These are phyloP conservation scores for Gardenia jasminoides DNA, from an alignment of 257 asterid species.

Conservation along the genomic window DNA sequence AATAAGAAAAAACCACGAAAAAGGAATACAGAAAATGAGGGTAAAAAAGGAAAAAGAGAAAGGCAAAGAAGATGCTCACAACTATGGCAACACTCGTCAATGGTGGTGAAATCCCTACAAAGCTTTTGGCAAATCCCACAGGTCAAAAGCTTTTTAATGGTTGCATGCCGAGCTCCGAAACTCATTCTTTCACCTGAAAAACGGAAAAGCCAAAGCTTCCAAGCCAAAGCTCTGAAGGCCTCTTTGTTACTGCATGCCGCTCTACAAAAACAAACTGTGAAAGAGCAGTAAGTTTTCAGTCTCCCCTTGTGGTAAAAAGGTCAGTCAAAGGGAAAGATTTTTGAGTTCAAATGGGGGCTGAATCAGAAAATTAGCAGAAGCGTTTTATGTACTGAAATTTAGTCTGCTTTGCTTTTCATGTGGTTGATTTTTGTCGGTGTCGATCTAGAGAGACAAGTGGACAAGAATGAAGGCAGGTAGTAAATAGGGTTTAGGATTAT, in stretches of 20 bases:
- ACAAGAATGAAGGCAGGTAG: too few relatives aligned
- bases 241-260: not conserved
- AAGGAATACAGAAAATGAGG: not conserved
- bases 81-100: constrained; percentile 26
- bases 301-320: not conserved
- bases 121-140: constrained; percentile 20
- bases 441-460: not conserved
- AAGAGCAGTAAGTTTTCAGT: too few relatives aligned
- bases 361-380: not conserved
- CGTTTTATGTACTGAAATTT: not conserved
- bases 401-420: constrained; percentile 2
- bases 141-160: constrained; percentile 10
- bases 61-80: not conserved
- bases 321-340: not conserved
- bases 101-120: constrained; percentile 7
- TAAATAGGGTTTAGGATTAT: too few relatives aligned
- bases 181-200: not conserved
- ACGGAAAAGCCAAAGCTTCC: not conserved
- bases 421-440: not conserved
- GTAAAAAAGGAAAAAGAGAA: too few relatives aligned
- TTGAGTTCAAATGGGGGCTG: not conserved
- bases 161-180: not conserved
- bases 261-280: not conserved
- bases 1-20: too few relatives aligned
- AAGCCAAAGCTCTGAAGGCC: not conserved